Evolutionary conservation across 2,329 filamentous ascomycete species (phyloP), one percentile per base, ranked within the genome.

Genomic region (Macrophomina phaseolina): DNA sequence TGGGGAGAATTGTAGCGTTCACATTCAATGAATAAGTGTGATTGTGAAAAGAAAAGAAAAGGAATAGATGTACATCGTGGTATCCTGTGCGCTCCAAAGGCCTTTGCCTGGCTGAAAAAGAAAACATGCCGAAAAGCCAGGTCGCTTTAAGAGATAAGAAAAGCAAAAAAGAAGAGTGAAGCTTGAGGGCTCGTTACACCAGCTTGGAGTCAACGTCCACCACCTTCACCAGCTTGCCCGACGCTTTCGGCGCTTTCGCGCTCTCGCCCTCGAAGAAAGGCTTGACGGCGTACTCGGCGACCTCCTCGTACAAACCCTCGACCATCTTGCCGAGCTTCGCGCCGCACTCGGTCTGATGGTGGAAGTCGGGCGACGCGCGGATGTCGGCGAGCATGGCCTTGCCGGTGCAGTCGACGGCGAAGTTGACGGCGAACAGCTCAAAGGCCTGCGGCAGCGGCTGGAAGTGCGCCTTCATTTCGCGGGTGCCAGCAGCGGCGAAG

Each of bases 361-460:
- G 40, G 40, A 60, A 46, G 16, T 60, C 56, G 6, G 56, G 56
- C 8, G 23, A n/a, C 1, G 56, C 56, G 40, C 40, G 40, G 40
- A 60, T 32, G 16, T 60, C 56, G 23, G 56, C 40, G 18, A 60
- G 56, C 40, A 60, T 48, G 23, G 56, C 56, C 40, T 34, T 48
- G 40, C 56, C 56, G 12, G 30, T 12, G 14, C 8, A 4, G 40
- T 60, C 56, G 11, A 97, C 89, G 73, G 98, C 78, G 75, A 95
- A 99, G 77, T 98, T 95, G 46, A 98, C 79, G 0, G 95, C 95
- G 76, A 91, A 98, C 5, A 96, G 82, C 81, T 99, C 95, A 75
- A 98, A 98, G 0, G 90, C 91, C 76, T 96, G 94, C 0, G 90
- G 89, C 58, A 97, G 77, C 16, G 94, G 89, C 79, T 97, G 93